Base-by-base conservation (phyloP, 306 rosid genomes). In the Crataegus laevigata region DNA sequence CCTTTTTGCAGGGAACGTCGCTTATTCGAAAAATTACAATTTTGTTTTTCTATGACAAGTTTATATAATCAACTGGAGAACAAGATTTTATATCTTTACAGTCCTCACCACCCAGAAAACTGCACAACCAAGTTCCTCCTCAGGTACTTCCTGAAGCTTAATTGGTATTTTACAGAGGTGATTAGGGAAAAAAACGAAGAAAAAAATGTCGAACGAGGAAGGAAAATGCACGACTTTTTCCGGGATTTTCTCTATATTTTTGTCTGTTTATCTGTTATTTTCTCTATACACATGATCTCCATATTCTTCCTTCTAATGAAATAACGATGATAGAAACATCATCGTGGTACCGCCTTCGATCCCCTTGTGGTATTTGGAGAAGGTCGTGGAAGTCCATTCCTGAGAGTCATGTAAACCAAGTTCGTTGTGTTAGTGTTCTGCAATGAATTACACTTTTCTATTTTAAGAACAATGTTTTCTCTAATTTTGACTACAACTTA, bases 321-420 rank as follows among this genome's bases (percentile, higher is more conserved):
- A 96, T 96, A 64, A 96, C 99, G 73, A 96, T 92, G 79, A 96
- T 87, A 21, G 99, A 96, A 77, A 96, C 93, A 78, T 96, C 99
- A 64, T 96, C 99, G 6, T 96, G 99, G 86, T 92, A 96, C 57
- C 92, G 94, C 80, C 99, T 88, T 75, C 99, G 84, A 32, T 96
- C 98, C 2, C 99, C 99, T 63, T 92, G 99, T 19, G 97, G 99
- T 73, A 96, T 96, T 76, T 96, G 92, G 3, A 96, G 99, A 82
- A 96, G 84, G 42, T 96, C 93, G 8, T 96, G 98, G 73, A 96
- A 96, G 78, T 89, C 98, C 94, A 96, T 81, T 70, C 99, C 99
- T 96, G 89, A 6, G 70, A 72, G 55, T 74, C 51, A 85, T 42
- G 30, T 64, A 64, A 68, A 67, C 77, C 74, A 11, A 60, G 59